A percentile compares a stretch with the other conserved stretches of the same genome.
Evolutionary conservation across 768 basidiomycete genomes (phyloP).

Genomic region (Vishniacozyma victoriae): DNA sequence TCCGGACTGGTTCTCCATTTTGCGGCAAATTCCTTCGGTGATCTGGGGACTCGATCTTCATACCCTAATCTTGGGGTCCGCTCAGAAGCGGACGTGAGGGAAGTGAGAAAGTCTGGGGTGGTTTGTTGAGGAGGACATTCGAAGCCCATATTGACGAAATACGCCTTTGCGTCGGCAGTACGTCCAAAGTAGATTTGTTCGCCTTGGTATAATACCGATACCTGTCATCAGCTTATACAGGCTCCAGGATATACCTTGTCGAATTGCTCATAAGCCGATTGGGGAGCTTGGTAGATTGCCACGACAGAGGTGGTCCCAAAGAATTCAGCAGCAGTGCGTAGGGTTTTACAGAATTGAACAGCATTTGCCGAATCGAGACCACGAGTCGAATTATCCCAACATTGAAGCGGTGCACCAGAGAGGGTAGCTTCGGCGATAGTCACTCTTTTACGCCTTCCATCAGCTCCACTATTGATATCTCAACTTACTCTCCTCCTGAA

Average conservation of each 20-base stretch:
- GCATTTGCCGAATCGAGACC: conserved; percentile 49
- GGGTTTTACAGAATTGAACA: conserved; percentile 52
- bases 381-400: conserved; percentile 63
- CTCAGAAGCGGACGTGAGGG: conserved; percentile 69
- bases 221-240: no score
- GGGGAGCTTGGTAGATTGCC: conserved; percentile 52
- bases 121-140: conserved; percentile 51
- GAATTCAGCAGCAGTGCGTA: conserved; percentile 51
- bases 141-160: conserved; percentile 53
- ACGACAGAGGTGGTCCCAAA: conserved; percentile 50
- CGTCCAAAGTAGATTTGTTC: conserved; percentile 54
- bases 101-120: conserved; percentile 54
- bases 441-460: conserved; percentile 58
- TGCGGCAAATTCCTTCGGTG: conserved; percentile 58
- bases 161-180: conserved; percentile 48
- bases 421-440: conserved; percentile 77
- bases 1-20: conserved; percentile 52
- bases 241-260: no score
- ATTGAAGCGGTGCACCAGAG: conserved; percentile 58
- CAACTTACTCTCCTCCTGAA: conserved; percentile 43
- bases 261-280: conserved; percentile 51
- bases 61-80: conserved; percentile 67
- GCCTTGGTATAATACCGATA: conserved; percentile 52
- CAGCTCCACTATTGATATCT: not conserved
- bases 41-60: conserved; percentile 59